Conservation (phyloP, 2,329 filamentous ascomycete species). For the Didymella sp. region DNA sequence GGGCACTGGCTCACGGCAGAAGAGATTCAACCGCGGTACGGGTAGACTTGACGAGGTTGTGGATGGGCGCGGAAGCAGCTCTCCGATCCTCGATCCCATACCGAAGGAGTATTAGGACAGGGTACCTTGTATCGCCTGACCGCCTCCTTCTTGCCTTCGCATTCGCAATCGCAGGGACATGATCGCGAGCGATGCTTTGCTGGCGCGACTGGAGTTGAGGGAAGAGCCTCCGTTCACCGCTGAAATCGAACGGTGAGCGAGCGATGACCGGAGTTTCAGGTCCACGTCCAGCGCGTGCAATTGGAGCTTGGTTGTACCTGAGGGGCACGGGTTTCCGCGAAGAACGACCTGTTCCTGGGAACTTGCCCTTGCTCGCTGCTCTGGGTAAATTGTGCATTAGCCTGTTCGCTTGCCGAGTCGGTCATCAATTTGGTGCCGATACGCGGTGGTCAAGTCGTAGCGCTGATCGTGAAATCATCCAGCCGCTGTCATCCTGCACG, state of each 20-base stretch:
- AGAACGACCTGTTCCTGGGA: neutral
- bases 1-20: constrained; percentile 7
- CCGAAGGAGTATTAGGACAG: constrained; percentile 25
- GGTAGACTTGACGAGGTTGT: constrained; percentile 4
- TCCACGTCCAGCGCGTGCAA: neutral
- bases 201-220: constrained; percentile 5
- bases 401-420: constrained; percentile 1
- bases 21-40: neutral
- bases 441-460: constrained; percentile 19
- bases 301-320: neutral
- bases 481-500: constrained; percentile 21
- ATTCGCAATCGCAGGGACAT: constrained; percentile 20
- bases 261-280: constrained; percentile 2
- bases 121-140: constrained; percentile 35
- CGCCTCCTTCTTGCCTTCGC: constrained; percentile 23
- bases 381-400: constrained; percentile 15
- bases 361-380: constrained; percentile 1
- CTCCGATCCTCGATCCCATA: constrained; percentile 31
- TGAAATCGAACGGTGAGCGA: constrained; percentile 9
- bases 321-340: neutral
- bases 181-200: constrained; percentile 18
- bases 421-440: neutral
- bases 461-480: constrained; percentile 28
- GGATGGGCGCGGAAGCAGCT: constrained; percentile 26
- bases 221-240: constrained; percentile 26